Base-by-base conservation (phyloP, 2,329 filamentous ascomycete species). In the Ceratocystiopsis sp. region DNA sequence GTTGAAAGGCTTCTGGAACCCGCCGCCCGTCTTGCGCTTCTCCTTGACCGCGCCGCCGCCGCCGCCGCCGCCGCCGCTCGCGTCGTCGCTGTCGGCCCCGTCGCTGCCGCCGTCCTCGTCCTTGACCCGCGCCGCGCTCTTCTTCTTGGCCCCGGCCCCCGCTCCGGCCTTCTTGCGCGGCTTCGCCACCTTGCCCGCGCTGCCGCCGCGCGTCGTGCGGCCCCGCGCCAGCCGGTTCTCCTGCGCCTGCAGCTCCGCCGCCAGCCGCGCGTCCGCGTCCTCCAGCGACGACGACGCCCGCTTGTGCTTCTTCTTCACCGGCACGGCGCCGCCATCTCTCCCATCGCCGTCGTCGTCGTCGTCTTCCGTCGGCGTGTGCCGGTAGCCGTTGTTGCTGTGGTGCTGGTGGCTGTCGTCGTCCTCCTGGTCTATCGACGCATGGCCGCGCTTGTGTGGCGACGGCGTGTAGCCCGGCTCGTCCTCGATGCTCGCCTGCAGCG, bases 241-340 rank as follows among this genome's bases (percentile, higher is more conserved):
- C 59, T 96, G 84, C 0, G 86, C 89, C 61, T 98, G 91, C 34
- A 98, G 68, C 58, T 81, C 76, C 15, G 86, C 86, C 1, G 91
- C 91, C 48, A 89, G 75, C 38, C 81, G 77, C 33, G 89, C 91
- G 60, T 98, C 91, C 32, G 83, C 80, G 50, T 93, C 84, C 51
- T 75, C 71, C 10, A 53, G 49, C n/a, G 63, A 64, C 35, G 67
- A 62, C 14, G 64, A 65, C 25, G 75, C 70, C 37, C 73, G 71
- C 56, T 78, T 78, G 45, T 80, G 80, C 62, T 84, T 85, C 57
- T 79, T 83, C 49, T 65, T 67, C 1, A 63, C 61, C 2, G 68
- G 68, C 9, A 8, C 29, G 10, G 18, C 8, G 13, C 11, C 16
- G 15, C 18, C 40, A 6, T 62, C 58, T 5, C 67, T 69, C 2